phyloP scores from a whole-genome alignment of 225 moss, liverwort and hornwort genomes.

The Polytrichum commune region DNA sequence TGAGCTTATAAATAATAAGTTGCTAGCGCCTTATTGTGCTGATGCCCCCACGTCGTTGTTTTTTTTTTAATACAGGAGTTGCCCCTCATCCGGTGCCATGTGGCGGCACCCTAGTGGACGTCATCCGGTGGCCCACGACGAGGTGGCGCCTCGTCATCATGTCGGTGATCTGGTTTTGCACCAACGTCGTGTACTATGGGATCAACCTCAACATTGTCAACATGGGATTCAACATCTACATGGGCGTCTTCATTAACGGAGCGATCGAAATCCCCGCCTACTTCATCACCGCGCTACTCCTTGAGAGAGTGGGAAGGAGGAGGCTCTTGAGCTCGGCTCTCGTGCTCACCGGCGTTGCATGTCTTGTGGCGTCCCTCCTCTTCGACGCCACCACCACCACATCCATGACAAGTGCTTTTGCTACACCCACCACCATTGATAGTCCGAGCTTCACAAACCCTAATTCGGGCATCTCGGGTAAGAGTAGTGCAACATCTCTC shows the following conservation, averaged over 20 bases:
- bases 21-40: too few relatives aligned
- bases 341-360: slow-evolving; percentile 29
- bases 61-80: too few relatives aligned
- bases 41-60: too few relatives aligned
- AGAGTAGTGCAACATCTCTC: too few relatives aligned
- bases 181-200: slow-evolving; percentile 42
- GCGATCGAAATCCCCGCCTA: slow-evolving; percentile 45
- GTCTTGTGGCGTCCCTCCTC: slow-evolving; percentile 38
- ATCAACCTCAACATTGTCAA: slow-evolving; percentile 53
- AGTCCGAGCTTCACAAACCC: too few relatives aligned
- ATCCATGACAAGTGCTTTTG: too few relatives aligned
- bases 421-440: too few relatives aligned
- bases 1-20: too few relatives aligned
- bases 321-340: slow-evolving; percentile 20
- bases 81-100: too few relatives aligned
- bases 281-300: slow-evolving; percentile 26
- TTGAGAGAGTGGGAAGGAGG: slow-evolving; percentile 31
- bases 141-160: slow-evolving; percentile 38
- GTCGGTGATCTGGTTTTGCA: slow-evolving; percentile 38
- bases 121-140: slow-evolving; percentile 16
- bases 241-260: slow-evolving; percentile 46
- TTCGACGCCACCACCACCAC: slow-evolving; percentile 4
- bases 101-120: slow-evolving; percentile 29
- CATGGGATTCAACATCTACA: slow-evolving; percentile 38
- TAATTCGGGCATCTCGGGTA: too few relatives aligned